Percentiles rank a stretch among this genome's conserved stretches.
phyloP scores from a whole-genome alignment of 352 stramenopile genomes.

The Globisporangium echinulatum region DNA sequence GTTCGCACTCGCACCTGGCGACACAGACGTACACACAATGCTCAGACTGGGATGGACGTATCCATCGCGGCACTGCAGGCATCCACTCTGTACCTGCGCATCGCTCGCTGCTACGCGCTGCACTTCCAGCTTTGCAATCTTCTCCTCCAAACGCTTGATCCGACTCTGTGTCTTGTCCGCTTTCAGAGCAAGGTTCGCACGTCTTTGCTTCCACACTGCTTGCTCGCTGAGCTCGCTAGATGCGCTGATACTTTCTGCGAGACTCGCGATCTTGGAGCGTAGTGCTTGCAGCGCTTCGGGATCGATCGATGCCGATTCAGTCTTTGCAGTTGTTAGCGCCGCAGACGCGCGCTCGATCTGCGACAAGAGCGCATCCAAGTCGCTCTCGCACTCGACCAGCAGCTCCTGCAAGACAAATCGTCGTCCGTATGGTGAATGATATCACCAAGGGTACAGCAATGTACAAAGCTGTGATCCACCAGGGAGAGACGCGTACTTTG shows the following conservation, averaged over 20 bases:
- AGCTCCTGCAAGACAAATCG: neutral
- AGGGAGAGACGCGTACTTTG: neutral
- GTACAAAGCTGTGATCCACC: too few species aligned
- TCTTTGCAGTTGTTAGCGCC: neutral
- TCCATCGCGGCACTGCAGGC: neutral
- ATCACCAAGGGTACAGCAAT: too few species aligned
- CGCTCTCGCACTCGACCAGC: neutral
- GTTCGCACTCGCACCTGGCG: neutral
- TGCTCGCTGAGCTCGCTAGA: neutral
- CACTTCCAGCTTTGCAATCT: neutral
- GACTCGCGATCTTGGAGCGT: neutral
- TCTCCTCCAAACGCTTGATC: constrained; percentile 1
- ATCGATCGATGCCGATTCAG: neutral
- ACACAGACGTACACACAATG: neutral
- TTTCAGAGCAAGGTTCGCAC: neutral
- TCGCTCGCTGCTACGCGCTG: neutral
- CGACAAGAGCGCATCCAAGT: neutral
- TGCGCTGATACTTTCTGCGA: too few species aligned
- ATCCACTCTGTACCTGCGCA: neutral
- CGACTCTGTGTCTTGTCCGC: neutral
- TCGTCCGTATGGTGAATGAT: neutral
- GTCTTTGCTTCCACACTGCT: neutral
- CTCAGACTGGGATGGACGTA: too few species aligned
- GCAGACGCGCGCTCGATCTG: neutral
- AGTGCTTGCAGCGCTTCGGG: neutral